Conservation (phyloP, 1,139 yeast genomes). For the Keqinozyma sinolaborantium region DNA sequence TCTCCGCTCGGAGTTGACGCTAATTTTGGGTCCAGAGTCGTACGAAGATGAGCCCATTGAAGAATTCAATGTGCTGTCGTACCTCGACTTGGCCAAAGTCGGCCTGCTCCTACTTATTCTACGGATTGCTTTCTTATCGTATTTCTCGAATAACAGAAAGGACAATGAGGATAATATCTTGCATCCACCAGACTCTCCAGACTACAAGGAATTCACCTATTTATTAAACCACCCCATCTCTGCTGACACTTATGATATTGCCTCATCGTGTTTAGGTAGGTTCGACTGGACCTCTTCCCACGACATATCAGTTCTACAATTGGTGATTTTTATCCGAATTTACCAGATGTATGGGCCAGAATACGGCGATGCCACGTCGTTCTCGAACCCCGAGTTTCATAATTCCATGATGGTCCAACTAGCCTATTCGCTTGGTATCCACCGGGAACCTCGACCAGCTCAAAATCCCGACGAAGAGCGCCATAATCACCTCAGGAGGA, state of each 20-base stretch:
- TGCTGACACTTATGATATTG: conserved; percentile 31
- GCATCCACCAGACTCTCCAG: conserved; percentile 21
- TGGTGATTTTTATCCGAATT: conserved; percentile 34
- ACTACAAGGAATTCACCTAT: conserved; percentile 4
- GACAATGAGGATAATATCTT: conserved; percentile 24
- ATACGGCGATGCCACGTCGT: conserved; percentile 48
- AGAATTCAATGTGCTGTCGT: conserved; percentile 13
- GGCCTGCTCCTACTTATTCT: conserved; percentile 24
- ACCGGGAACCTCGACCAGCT: conserved; percentile 40
- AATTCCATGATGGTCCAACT: conserved; percentile 38
- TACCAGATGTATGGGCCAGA: conserved; percentile 46
- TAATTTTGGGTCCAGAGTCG: conserved; percentile 6
- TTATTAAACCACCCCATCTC: conserved; percentile 16
- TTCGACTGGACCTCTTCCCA: conserved; percentile 33
- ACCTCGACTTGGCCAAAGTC: conserved; percentile 24
- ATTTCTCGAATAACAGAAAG: conserved; percentile 28
- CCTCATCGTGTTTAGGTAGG: conserved; percentile 35
- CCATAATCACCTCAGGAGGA: conserved; percentile 28
- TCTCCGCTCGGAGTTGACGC: not conserved
- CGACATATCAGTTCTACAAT: conserved; percentile 48
- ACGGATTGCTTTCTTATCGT: conserved; percentile 27
- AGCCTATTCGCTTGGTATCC: conserved; percentile 44
- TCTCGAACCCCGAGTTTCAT: conserved; percentile 41
- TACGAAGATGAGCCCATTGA: conserved; percentile 1
- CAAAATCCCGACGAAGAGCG: conserved; percentile 21